Conservation (phyloP, 306 rosid genomes). For the barrel medic (Medicago truncatula) region DNA sequence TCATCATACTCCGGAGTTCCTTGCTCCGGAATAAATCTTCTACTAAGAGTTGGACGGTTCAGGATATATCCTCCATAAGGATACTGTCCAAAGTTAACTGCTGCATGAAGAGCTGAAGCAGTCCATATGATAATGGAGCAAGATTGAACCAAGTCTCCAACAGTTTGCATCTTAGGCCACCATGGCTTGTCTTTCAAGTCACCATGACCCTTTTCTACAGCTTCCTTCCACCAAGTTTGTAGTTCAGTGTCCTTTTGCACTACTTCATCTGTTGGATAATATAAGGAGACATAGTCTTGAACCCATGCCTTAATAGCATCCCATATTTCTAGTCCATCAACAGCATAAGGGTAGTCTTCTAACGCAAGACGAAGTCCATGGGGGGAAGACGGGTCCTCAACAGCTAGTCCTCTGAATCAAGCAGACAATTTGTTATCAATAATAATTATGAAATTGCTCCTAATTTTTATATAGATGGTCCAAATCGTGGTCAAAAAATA, state of each 20-base stretch:
- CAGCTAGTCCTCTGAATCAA: conserved; percentile 65
- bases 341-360: conserved; percentile 73
- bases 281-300: conserved; percentile 53
- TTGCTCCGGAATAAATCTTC: conserved; percentile 58
- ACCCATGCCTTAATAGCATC: conserved; percentile 68
- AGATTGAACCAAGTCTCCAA: conserved; percentile 45
- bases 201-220: conserved; percentile 61
- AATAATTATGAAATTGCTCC: not conserved
- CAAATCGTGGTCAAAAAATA: not conserved
- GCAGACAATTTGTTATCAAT: conserved; percentile 5
- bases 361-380: conserved; percentile 66
- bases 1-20: conserved; percentile 66
- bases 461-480: not conserved
- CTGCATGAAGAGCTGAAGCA: conserved; percentile 77
- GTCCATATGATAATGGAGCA: conserved; percentile 71
- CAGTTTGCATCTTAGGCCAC: conserved; percentile 70
- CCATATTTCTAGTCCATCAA: conserved; percentile 73
- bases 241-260: conserved; percentile 59
- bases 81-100: conserved; percentile 70
- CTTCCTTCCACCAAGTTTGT: conserved; percentile 81
- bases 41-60: conserved; percentile 68
- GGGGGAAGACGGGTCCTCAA: conserved; percentile 56
- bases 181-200: conserved; percentile 62
- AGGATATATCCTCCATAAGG: conserved; percentile 78
- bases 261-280: conserved; percentile 50